Base-by-base conservation (phyloP, 1,139 yeast genomes). In the Magnusiomyces tetraspermus region DNA sequence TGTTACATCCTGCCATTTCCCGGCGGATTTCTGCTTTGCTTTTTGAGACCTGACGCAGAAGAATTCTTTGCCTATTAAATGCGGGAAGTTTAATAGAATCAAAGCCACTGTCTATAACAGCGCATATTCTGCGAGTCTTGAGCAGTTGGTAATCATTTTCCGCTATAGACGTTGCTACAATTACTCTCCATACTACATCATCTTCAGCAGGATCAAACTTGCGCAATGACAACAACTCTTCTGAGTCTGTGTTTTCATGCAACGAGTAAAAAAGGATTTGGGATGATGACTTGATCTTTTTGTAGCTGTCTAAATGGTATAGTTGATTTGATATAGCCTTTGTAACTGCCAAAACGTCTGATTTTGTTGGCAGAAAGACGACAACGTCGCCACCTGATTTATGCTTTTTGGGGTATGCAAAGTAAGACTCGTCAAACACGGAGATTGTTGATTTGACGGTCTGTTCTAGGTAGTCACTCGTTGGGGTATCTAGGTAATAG, bases 311-410 rank as follows among this genome's bases (percentile, higher is more conserved):
- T 17, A 36, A 36, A 48, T 50, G 36, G 13, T 43, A 21, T 74
- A 46, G 72, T 71, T 51, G 49, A n/a, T 54, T 53, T 23, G 41
- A 36, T 8, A 36, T 46, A 10, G 48, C 48, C 11, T 50, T 43
- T 69, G 85, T 83, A 0, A 95, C 89, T 59, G 83, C 89, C 68
- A 85, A 92, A 64, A 87, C 85, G 68, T 88, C 96, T 62, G 83
- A 92, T 68, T 85, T 90, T 73, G 95, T 95, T 0, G 96, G 85
- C 56, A 88, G 73, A 64, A 87, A 86, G 50, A 87, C 71, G 49
- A 88, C 69, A 41, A 88, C 78, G 67, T 87, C 95, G 57, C 95
- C 95, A 56, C 79, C 86, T 51, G 78, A 88, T 60, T 83, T 87
- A 24, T 83, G 76, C 2, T 80, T 71, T 51, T 73, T 77, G 50